Evolutionary conservation across 805 yeast species (phyloP).

Genomic region (Metschnikowia gruessii): DNA sequence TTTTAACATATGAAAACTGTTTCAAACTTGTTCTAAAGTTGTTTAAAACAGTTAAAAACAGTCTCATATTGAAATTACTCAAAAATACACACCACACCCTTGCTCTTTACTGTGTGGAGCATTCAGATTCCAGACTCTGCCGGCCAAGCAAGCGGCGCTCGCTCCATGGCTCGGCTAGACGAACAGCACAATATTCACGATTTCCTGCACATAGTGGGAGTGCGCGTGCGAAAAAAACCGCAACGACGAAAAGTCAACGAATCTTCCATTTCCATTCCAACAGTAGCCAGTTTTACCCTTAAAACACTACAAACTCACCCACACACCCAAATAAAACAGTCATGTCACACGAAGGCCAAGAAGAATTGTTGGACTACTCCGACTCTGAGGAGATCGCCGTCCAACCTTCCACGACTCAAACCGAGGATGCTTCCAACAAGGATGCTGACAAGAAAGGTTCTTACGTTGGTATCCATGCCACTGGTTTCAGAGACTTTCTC

Average conservation of each 20-base stretch:
- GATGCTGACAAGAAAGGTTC: conserved; percentile 90
- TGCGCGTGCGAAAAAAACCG: conserved; percentile 7
- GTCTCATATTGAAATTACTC: no score
- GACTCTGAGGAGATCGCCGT: conserved; percentile 95
- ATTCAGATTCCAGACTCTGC: no score
- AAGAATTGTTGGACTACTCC: conserved; percentile 98
- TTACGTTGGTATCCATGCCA: conserved; percentile 96
- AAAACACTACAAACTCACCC: background rate
- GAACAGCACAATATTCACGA: no score
- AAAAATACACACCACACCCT: no score
- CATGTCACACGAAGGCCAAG: conserved; percentile 97
- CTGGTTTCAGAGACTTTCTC: conserved; percentile 96
- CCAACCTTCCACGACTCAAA: conserved; percentile 46
- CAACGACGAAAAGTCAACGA: conserved; percentile 5
- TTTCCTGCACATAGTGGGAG: background rate
- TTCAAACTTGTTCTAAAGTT: no score
- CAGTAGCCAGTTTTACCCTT: background rate
- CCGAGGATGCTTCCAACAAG: conserved; percentile 47
- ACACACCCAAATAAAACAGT: conserved; percentile 3
- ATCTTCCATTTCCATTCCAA: background rate
- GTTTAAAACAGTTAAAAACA: no score
- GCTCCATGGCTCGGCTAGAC: no score
- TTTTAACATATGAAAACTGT: no score
- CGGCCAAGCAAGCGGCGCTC: no score
- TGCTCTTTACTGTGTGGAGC: no score